Evolutionary conservation across 352 stramenopile genomes (phyloP).

Genomic region (Globisporangium barbulae): DNA sequence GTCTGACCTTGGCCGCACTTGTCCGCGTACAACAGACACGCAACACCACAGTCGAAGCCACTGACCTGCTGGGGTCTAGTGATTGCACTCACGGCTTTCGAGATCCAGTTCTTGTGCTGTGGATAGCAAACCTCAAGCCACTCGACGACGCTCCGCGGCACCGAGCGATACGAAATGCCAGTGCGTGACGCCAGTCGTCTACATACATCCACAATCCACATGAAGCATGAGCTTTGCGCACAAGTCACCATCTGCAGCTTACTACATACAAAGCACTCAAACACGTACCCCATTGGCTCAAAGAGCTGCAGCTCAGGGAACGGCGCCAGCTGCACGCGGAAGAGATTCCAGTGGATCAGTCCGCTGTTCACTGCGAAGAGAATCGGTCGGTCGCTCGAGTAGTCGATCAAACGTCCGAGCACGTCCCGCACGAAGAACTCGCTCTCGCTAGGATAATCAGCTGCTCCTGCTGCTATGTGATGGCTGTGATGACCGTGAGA

Average conservation of each 20-base stretch:
- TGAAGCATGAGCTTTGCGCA: background rate
- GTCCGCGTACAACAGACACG: conserved; percentile 85
- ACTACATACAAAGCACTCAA: background rate
- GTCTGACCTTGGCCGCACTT: conserved; percentile 68
- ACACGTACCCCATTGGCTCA: conserved; percentile 76
- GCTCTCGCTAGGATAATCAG: background rate
- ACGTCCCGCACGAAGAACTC: conserved; percentile 54
- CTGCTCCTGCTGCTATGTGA: background rate
- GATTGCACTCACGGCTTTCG: conserved; percentile 63
- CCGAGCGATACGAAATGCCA: conserved; percentile 64
- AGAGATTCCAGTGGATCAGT: conserved; percentile 87
- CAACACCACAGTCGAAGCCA: conserved; percentile 88
- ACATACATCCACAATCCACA: conserved; percentile 1
- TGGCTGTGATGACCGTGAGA: conserved; percentile 1
- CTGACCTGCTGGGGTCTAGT: conserved; percentile 84
- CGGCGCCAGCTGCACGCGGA: conserved; percentile 73
- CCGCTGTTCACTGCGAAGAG: conserved; percentile 84
- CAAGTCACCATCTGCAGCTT: background rate
- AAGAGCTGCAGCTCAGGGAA: conserved; percentile 81
- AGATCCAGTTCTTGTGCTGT: conserved; percentile 52
- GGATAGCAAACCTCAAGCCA: conserved; percentile 84
- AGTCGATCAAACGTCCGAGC: conserved; percentile 62
- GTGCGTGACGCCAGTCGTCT: conserved; percentile 52
- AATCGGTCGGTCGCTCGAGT: conserved; percentile 43
- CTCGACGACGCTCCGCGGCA: conserved; percentile 75